These are phyloP conservation scores for Lentinula detonsa DNA, from an alignment of 768 basidiomycete species.

Conservation along the genomic window DNA sequence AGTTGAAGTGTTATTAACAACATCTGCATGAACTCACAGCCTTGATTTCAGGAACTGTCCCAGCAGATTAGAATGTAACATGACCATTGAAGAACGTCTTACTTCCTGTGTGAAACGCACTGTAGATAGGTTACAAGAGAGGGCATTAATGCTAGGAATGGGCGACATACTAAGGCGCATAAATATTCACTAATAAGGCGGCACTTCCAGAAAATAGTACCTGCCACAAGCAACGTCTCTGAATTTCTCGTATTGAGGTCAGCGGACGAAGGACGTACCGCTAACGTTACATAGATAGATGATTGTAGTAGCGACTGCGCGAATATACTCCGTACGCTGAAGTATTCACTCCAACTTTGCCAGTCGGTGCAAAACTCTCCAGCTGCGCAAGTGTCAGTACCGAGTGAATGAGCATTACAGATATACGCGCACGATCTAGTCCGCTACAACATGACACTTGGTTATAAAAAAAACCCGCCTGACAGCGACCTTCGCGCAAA, in stretches of 20 bases:
- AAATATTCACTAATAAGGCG: constrained; percentile 54
- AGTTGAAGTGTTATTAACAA: background rate
- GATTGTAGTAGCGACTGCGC: constrained; percentile 60
- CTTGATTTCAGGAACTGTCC: constrained; percentile 70
- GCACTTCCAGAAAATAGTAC: constrained; percentile 58
- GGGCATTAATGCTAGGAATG: background rate
- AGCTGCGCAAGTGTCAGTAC: constrained; percentile 28
- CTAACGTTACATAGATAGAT: constrained; percentile 56
- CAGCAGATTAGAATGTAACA: background rate
- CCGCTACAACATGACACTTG: constrained; percentile 68
- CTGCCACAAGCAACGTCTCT: constrained; percentile 22
- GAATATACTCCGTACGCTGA: constrained; percentile 48
- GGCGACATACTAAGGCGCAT: constrained; percentile 61
- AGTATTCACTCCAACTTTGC: constrained; percentile 61
- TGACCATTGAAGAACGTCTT: constrained; percentile 18
- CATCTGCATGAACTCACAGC: constrained; percentile 40
- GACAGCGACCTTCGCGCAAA: constrained; percentile 61
- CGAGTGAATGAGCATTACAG: background rate
- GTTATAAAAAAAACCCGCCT: constrained; percentile 67
- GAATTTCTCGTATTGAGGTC: background rate
- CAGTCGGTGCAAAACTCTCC: constrained; percentile 64
- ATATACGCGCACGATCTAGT: constrained; percentile 41
- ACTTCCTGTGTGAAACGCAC: constrained; percentile 81
- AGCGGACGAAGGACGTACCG: constrained; percentile 34
- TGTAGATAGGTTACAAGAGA: constrained; percentile 15